Base-by-base conservation (phyloP, 2,329 filamentous ascomycete genomes). In the Talaromyces sp. region DNA sequence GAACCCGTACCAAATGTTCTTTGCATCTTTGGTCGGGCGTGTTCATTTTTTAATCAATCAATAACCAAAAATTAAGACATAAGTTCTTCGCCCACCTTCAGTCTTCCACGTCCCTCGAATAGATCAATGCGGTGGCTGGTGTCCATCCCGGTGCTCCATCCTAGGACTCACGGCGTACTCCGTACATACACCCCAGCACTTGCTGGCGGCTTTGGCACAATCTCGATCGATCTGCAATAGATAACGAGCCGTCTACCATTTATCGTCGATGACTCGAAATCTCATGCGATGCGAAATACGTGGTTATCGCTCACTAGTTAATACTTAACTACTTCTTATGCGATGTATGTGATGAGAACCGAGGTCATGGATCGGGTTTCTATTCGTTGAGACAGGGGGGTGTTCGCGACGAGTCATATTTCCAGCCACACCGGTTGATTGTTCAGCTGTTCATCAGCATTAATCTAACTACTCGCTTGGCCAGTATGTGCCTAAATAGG, bases 61-160 rank as follows among this genome's bases (percentile, higher is more conserved):
- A 1, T 22, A 2, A 5, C 52, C 52, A 37, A 56, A 22, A 22
- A 22, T 22, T 56, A 13, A 25, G 25, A 22, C 3, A 25, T 15
- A 37, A 13, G 39, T 25, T 33, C 4, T 2, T 35, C 31, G 19
- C 27, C 47, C 22, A 50, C 27, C 7, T 31, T 31, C 27, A 31
- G 27, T 31, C 7, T 10, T 33, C 22, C 43, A 22, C 10, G 43
- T 47, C 43, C 43, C 35, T 37, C 35, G 35, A 13, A 37, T 13
- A 22, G 52, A 56, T 56, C 52, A 56, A 39, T 56, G 52, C 52
- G 52, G 52, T 56, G 52, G 52, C 52, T 56, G 52, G 31, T 56
- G 47, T 50, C 47, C 47, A 50, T 31, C 45, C 47, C 7, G 4
- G 27, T 6, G 27, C 27, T 27, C 27, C 27, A 27, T 27, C 27